Evolutionary conservation across 2,329 filamentous ascomycete species (phyloP).

Genomic region (Rhexocercosporidium sp.): DNA sequence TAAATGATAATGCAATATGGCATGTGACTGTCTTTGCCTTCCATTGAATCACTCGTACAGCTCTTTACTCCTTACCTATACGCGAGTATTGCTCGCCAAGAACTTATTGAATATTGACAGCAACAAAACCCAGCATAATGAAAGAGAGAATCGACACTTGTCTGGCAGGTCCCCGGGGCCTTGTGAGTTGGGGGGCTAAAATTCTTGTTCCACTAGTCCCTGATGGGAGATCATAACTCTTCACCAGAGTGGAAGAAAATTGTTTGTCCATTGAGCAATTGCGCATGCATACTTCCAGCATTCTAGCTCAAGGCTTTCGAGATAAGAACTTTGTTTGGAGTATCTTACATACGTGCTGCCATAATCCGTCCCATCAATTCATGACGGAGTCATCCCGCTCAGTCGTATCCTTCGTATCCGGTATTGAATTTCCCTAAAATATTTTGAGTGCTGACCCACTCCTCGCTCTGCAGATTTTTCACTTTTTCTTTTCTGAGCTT

Average conservation of each 20-base stretch:
- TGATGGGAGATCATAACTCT: not conserved
- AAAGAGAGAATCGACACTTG: not conserved
- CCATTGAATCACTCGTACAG: not conserved
- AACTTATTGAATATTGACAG: not conserved
- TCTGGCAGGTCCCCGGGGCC: not conserved
- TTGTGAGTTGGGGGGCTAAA: not conserved
- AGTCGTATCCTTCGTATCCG: conserved; percentile 55
- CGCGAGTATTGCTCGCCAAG: not conserved
- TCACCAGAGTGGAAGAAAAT: too few relatives aligned
- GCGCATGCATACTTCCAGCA: not conserved
- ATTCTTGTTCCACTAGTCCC: not conserved
- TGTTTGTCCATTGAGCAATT: not conserved
- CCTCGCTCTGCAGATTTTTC: conserved; percentile 61
- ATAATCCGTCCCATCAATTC: not conserved
- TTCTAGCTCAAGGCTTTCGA: not conserved
- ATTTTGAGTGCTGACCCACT: conserved; percentile 68
- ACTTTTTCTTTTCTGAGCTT: conserved; percentile 62
- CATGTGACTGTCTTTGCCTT: not conserved
- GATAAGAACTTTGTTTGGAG: not conserved
- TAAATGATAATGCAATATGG: not conserved
- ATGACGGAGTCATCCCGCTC: conserved; percentile 14
- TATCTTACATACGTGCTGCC: conserved; percentile 17
- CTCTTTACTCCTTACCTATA: too few relatives aligned
- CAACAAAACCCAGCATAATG: not conserved
- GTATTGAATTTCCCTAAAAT: conserved; percentile 62